Evolutionary conservation across 345 rosid species (phyloP).

Genomic region (Ailanthus altissimus): DNA sequence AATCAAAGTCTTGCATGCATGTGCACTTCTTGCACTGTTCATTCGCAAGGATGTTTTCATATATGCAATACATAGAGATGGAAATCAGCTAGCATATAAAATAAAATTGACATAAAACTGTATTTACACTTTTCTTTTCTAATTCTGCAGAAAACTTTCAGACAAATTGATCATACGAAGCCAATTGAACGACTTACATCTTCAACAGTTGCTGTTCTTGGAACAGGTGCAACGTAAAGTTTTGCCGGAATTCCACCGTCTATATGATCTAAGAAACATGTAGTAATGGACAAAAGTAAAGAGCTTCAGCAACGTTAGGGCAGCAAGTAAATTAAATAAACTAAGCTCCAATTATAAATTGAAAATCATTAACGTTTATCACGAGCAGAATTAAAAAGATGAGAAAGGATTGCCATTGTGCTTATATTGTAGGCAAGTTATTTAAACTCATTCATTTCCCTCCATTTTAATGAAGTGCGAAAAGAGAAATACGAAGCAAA

Average conservation of each 20-base stretch:
- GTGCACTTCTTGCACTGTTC: not conserved
- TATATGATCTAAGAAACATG: slow-evolving; percentile 42
- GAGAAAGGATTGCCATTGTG: not conserved
- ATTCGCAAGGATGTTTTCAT: not conserved
- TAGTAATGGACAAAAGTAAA: slow-evolving; percentile 1
- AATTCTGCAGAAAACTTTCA: not conserved
- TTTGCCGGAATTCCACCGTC: slow-evolving; percentile 51
- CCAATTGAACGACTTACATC: slow-evolving; percentile 45
- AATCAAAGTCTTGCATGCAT: not conserved
- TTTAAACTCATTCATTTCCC: not conserved
- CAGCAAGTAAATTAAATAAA: not conserved
- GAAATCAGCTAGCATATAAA: not conserved
- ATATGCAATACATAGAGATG: not conserved
- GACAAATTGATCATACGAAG: not conserved
- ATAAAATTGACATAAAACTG: not conserved
- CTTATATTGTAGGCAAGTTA: not conserved
- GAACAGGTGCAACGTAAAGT: slow-evolving; percentile 65
- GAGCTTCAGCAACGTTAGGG: not conserved
- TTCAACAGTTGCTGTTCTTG: slow-evolving; percentile 55
- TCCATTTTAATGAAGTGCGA: not conserved
- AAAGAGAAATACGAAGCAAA: not conserved
- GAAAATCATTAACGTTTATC: not conserved
- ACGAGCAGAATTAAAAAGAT: not conserved
- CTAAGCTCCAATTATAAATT: not conserved
- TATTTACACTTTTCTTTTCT: not conserved